Evolutionary conservation across 2,329 filamentous ascomycete genomes (phyloP).

Genomic region (Epichloe hybrida): DNA sequence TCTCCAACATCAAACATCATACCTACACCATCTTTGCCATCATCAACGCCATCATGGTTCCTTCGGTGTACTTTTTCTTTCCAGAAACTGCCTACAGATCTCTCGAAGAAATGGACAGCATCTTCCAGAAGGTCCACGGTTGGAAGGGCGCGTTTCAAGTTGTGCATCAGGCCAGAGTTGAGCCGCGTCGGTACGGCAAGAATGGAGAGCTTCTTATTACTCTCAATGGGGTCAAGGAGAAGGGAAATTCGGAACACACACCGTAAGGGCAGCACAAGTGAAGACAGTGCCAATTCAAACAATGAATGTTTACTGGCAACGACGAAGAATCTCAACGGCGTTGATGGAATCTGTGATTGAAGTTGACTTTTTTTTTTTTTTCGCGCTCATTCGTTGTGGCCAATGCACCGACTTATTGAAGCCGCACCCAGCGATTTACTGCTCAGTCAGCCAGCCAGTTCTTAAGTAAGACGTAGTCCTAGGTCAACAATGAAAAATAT

Average conservation of each 20-base stretch:
- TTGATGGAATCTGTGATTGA: neutral
- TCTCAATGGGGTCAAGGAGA: constrained; percentile 28
- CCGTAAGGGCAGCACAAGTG: constrained; percentile 15
- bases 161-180: constrained; percentile 25
- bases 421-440: no score
- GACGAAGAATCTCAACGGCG: constrained; percentile 23
- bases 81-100: constrained; percentile 51
- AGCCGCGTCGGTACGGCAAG: constrained; percentile 44
- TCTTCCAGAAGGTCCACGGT: constrained; percentile 44
- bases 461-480: no score
- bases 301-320: constrained; percentile 15
- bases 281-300: constrained; percentile 10
- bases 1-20: constrained; percentile 42
- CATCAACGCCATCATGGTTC: constrained; percentile 48
- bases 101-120: constrained; percentile 53
- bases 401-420: no score
- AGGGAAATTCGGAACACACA: constrained; percentile 17
- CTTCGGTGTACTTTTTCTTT: constrained; percentile 47
- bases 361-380: no score
- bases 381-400: no score
- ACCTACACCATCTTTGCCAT: constrained; percentile 55
- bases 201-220: constrained; percentile 42
- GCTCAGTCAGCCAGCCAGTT: no score
- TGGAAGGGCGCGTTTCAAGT: constrained; percentile 21
- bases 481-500: no score